phyloP scores from a whole-genome alignment of 2,329 filamentous ascomycete genomes.

The Fusarium concolor region DNA sequence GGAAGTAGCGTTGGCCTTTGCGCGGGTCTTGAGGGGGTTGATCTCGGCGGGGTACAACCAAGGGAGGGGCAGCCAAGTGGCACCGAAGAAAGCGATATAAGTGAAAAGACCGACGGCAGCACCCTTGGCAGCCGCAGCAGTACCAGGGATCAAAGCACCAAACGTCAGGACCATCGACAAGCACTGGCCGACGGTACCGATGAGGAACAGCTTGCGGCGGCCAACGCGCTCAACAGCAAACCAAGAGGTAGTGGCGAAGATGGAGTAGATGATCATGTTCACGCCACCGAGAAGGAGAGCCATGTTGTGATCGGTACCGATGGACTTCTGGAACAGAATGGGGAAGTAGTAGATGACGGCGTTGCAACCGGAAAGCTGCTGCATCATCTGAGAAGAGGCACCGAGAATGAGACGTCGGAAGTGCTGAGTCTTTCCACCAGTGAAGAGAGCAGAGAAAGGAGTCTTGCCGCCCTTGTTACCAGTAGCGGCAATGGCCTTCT shows the following conservation, averaged over 20 bases:
- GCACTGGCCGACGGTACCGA: slow-evolving; percentile 60
- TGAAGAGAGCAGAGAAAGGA: slow-evolving; percentile 66
- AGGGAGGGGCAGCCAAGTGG: slow-evolving; percentile 70
- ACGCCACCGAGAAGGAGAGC: slow-evolving; percentile 63
- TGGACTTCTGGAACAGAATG: slow-evolving; percentile 61
- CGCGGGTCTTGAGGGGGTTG: slow-evolving; percentile 68
- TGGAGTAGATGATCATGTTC: slow-evolving; percentile 67
- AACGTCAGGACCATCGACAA: slow-evolving; percentile 72
- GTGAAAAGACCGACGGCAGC: slow-evolving; percentile 75
- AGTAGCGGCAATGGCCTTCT: slow-evolving; percentile 62
- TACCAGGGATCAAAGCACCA: slow-evolving; percentile 71
- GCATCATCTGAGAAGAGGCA: slow-evolving; percentile 69
- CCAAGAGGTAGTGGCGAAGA: slow-evolving; percentile 67
- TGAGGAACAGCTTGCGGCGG: slow-evolving; percentile 60
- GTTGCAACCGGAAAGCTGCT: slow-evolving; percentile 71
- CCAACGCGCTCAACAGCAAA: slow-evolving; percentile 62
- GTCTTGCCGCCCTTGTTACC: slow-evolving; percentile 59
- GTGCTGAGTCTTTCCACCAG: slow-evolving; percentile 73
- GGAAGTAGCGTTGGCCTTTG: slow-evolving; percentile 66
- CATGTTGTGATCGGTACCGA: slow-evolving; percentile 52
- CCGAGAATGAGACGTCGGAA: slow-evolving; percentile 73
- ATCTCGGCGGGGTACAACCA: slow-evolving; percentile 72
- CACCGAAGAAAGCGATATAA: slow-evolving; percentile 76
- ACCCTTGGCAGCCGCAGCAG: slow-evolving; percentile 68
- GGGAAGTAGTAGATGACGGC: slow-evolving; percentile 72